These are phyloP conservation scores for Pterocarpus santalinus DNA, from an alignment of 306 rosid genomes.

Conservation along the genomic window DNA sequence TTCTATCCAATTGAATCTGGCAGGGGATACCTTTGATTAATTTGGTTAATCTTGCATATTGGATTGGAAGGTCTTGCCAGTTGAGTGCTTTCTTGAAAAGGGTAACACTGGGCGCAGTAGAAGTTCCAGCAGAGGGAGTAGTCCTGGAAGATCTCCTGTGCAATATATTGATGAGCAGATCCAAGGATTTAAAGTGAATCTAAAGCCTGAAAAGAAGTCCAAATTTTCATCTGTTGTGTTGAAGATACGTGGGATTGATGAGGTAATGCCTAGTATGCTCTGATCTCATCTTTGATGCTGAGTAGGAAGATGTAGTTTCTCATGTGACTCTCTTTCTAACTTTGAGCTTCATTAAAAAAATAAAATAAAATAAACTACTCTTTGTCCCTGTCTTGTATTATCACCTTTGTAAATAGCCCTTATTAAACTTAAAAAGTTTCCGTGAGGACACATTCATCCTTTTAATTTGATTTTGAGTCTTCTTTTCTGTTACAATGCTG, in stretches of 20 bases:
- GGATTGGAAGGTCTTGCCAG: slow-evolving; percentile 67
- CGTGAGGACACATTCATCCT: not conserved
- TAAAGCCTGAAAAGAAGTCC: slow-evolving; percentile 85
- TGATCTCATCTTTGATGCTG: not conserved
- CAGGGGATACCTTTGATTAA: slow-evolving; percentile 27
- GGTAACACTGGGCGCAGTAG: slow-evolving; percentile 71
- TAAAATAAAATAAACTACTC: not conserved
- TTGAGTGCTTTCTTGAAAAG: slow-evolving; percentile 82
- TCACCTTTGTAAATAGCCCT: not conserved
- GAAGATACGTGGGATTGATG: slow-evolving; percentile 88
- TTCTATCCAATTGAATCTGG: slow-evolving; percentile 27
- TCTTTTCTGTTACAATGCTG: slow-evolving; percentile 24
- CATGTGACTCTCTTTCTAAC: not conserved
- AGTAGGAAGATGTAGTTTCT: slow-evolving; percentile 22
- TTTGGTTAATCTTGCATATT: slow-evolving; percentile 24
- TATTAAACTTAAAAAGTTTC: not conserved
- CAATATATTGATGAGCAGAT: slow-evolving; percentile 67
- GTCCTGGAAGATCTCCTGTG: slow-evolving; percentile 84
- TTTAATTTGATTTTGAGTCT: slow-evolving; percentile 6
- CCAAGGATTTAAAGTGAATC: slow-evolving; percentile 79
- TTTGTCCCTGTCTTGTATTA: not conserved
- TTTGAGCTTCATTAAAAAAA: not conserved
- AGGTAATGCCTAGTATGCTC: slow-evolving; percentile 57
- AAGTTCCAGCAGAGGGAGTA: slow-evolving; percentile 81
- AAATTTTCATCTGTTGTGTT: slow-evolving; percentile 84